Conservation (phyloP, 345 rosid genomes). For the Brassica nigra region DNA sequence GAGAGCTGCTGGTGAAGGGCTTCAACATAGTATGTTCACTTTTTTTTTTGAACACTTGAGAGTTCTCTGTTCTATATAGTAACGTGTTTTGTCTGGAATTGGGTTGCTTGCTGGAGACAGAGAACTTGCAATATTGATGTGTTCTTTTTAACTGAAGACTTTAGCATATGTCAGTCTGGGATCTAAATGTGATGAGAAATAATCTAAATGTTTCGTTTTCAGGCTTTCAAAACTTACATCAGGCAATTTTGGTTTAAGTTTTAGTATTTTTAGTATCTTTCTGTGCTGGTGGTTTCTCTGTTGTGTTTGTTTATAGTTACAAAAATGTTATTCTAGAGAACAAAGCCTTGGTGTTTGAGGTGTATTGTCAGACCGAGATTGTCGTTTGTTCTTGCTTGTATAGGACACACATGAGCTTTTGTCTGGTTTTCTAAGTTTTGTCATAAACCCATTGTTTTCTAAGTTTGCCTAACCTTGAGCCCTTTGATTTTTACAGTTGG, state of each 20-base stretch:
- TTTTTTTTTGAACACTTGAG: not conserved
- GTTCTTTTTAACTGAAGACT: not conserved
- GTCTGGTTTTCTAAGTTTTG: not conserved
- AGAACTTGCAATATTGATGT: not conserved
- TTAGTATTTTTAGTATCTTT: not conserved
- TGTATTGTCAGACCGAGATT: not conserved
- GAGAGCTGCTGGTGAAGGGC: slow-evolving; percentile 92
- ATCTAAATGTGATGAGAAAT: not conserved
- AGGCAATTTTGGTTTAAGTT: not conserved
- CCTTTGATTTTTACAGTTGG: slow-evolving; percentile 54
- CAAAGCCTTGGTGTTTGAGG: not conserved
- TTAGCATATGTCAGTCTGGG: not conserved
- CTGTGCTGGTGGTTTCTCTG: not conserved
- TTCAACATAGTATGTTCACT: slow-evolving; percentile 54
- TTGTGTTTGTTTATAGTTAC: not conserved
- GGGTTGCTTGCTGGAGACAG: not conserved
- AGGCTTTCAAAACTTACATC: not conserved
- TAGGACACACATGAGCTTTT: not conserved
- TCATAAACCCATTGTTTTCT: not conserved
- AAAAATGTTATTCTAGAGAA: not conserved
- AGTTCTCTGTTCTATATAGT: not conserved
- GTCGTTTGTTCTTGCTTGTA: not conserved
- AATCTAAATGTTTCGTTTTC: not conserved
- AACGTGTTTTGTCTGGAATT: not conserved
- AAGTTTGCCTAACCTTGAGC: not conserved